A percentile compares a stretch with the other conserved stretches of the same genome.
phyloP scores from a whole-genome alignment of 192 early-diverging fungal genomes.

The Entomortierella parvispora region DNA sequence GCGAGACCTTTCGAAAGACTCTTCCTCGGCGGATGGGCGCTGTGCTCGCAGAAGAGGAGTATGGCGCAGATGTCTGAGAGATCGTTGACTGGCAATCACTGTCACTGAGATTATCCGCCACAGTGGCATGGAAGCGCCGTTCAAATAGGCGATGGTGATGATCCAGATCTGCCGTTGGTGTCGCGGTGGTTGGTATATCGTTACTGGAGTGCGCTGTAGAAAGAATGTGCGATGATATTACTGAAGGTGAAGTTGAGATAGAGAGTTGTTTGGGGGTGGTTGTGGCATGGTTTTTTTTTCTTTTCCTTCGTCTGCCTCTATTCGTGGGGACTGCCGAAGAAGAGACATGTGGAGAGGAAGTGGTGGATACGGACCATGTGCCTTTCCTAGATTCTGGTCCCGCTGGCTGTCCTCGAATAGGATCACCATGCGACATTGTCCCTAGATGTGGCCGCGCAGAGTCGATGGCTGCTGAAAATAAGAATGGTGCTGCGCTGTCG shows the following conservation, averaged over 20 bases:
- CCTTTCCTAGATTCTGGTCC: too few relatives aligned
- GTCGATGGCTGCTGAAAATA: too few relatives aligned
- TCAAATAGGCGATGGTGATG: neutral
- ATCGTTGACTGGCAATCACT: conserved; percentile 23
- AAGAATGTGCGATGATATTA: too few relatives aligned
- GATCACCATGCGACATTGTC: too few relatives aligned
- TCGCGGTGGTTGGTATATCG: neutral
- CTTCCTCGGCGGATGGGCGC: conserved; percentile 33
- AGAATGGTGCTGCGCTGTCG: too few relatives aligned
- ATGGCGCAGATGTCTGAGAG: conserved; percentile 36
- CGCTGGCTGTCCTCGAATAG: too few relatives aligned
- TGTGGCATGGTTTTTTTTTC: neutral
- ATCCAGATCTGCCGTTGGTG: neutral
- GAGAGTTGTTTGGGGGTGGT: neutral
- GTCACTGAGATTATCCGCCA: conserved; percentile 15
- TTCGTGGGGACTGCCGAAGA: neutral
- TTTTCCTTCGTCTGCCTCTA: neutral
- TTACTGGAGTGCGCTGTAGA: too few relatives aligned
- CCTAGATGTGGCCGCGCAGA: too few relatives aligned
- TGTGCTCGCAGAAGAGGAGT: conserved; percentile 28
- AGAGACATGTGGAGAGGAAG: too few relatives aligned
- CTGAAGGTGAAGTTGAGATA: neutral
- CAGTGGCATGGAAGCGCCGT: neutral
- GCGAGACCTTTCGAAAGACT: conserved; percentile 15
- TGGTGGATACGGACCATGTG: too few relatives aligned